A percentile compares a stretch with the other conserved stretches of the same genome.
Evolutionary conservation across 129 eudicot species (phyloP).

Genomic region (Gnaphalium uliginosum): DNA sequence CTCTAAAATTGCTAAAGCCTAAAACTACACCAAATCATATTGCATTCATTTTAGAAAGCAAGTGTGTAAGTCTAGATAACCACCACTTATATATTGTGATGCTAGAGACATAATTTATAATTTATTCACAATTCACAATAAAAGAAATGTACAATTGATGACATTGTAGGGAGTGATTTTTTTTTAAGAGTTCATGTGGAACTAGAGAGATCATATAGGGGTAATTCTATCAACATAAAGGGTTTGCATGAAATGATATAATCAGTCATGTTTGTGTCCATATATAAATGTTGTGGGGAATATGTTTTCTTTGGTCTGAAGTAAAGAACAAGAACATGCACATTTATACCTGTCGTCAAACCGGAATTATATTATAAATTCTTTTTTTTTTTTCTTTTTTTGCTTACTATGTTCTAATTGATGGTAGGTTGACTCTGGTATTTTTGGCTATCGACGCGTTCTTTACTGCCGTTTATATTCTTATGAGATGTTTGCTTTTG

Average conservation of each 20-base stretch:
- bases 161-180: background rate
- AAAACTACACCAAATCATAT: too few species aligned
- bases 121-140: background rate
- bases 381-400: background rate
- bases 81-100: background rate
- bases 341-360: background rate
- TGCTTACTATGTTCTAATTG: background rate
- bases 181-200: constrained; percentile 6
- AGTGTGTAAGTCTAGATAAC: too few species aligned
- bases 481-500: constrained; percentile 57
- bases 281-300: constrained; percentile 5
- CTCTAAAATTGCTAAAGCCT: too few species aligned
- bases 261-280: constrained; percentile 3
- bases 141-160: background rate
- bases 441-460: constrained; percentile 75
- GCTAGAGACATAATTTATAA: background rate
- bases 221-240: background rate
- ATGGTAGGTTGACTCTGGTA: constrained; percentile 67
- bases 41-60: too few species aligned
- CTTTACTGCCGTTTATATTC: constrained; percentile 66
- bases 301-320: background rate
- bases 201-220: background rate
- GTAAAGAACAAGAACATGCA: background rate
- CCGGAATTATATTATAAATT: background rate
- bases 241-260: constrained; percentile 2